Evolutionary conservation across 257 asterid genomes (phyloP), one percentile per base, ranked within the genome.

Genomic region (Cordia subcordata): DNA sequence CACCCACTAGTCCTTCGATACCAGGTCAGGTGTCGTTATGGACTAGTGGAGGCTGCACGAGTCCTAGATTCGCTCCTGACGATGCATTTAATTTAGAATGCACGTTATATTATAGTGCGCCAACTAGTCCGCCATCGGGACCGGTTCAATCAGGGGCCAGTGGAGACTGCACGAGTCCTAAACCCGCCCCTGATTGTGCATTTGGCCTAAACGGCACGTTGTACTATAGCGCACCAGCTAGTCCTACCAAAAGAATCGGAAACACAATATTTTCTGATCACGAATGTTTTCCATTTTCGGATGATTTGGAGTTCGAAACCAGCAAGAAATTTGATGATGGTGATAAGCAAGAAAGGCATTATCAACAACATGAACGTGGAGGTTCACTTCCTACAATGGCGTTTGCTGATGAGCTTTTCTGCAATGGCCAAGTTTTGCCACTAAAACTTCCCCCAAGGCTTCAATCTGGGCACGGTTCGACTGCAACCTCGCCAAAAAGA

Each of bases 361-460:
- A 64, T 63, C 23, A 21, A 1, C 58, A 33, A 16, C 69, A 63
- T 46, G 81, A 71, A 51, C 71, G 76, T 8, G 68, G 73, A 13
- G 83, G 67, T 27, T 87, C 93, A 1, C 79, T 78, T 13, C 81
- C 89, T 0, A 44, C 82, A 8, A 78, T 83, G 85, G 86, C 86
- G 0, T 85, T 88, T 40, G 96, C 90, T 0, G 94, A 83, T 27
- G 90, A 88, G 20, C 76, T 85, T 40, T 88, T 88, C 65, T 52
- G 72, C 19, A 72, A 81, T 16, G 96, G 96, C 49, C 56, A 62
- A 35, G 86, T 83, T 53, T 74, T 83, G 85, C 96, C 96, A 10
- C 71, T 88, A 42, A 88, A 83, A 52, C 93, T 74, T 21, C 96
- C 95, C 5, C 96, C 95, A 8, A 64, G 94, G 72, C 84, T 85